Evolutionary conservation across 1,284 basidiomycete genomes (phyloP).

Genomic region (Ganoderma leucocontextum): DNA sequence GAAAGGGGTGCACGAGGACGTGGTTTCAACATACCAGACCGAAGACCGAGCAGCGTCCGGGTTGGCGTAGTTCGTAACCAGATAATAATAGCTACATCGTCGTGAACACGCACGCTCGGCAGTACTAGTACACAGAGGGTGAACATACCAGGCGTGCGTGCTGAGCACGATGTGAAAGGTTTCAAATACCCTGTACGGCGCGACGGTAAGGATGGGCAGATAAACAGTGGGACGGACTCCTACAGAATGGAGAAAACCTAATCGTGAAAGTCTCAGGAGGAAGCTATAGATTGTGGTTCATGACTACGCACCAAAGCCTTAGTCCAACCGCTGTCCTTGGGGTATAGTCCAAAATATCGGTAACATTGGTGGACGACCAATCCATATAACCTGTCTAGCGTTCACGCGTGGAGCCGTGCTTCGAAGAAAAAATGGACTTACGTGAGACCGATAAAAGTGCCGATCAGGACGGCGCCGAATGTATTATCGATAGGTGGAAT

Average conservation of each 20-base stretch:
- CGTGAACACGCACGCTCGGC: background rate
- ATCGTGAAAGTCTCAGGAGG: no score
- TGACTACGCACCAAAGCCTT: constrained; percentile 2
- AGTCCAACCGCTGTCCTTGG: background rate
- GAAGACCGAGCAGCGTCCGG: no score
- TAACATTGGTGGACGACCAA: constrained; percentile 17
- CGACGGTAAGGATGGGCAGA: no score
- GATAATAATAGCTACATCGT: background rate
- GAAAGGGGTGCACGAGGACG: no score
- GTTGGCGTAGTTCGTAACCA: constrained; percentile 5
- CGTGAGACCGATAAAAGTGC: constrained; percentile 21
- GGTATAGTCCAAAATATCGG: constrained; percentile 11
- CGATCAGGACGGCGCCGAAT: constrained; percentile 21
- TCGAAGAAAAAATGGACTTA: background rate
- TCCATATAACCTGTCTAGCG: constrained; percentile 15
- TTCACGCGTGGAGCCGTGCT: background rate
- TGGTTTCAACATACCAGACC: no score
- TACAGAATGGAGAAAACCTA: constrained; percentile 1
- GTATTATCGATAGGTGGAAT: constrained; percentile 11
- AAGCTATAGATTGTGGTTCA: background rate
- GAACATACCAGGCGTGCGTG: constrained; percentile 15
- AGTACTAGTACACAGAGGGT: no score
- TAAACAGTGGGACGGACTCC: no score
- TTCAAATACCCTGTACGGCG: constrained; percentile 11
- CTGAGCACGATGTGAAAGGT: constrained; percentile 18